These are phyloP conservation scores for Halophytophthora polymorphica DNA, from an alignment of 352 stramenopile species.

Conservation along the genomic window DNA sequence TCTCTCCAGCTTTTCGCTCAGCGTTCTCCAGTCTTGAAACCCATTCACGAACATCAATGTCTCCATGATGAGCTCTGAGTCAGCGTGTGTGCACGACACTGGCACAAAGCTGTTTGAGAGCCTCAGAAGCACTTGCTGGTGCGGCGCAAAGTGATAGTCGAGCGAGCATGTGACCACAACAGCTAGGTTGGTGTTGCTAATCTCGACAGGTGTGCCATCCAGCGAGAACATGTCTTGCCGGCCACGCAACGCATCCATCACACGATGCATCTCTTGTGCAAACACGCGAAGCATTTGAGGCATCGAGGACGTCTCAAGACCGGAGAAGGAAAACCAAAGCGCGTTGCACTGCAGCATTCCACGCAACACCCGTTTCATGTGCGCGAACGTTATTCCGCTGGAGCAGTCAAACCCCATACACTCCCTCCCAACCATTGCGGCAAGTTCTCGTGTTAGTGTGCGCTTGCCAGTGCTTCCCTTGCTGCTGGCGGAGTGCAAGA, in stretches of 20 bases:
- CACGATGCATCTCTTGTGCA: slow-evolving; percentile 39
- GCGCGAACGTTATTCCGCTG: slow-evolving; percentile 24
- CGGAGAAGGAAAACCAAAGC: slow-evolving; percentile 40
- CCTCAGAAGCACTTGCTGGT: slow-evolving; percentile 46
- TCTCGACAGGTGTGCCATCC: slow-evolving; percentile 31
- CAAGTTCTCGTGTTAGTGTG: slow-evolving; percentile 42
- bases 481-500: slow-evolving; percentile 32
- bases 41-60: slow-evolving; percentile 32
- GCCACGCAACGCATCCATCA: slow-evolving; percentile 41
- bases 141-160: slow-evolving; percentile 18
- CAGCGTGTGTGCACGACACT: slow-evolving; percentile 29
- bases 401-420: slow-evolving; percentile 38
- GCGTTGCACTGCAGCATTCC: slow-evolving; percentile 39
- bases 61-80: slow-evolving; percentile 32
- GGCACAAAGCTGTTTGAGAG: slow-evolving; percentile 44
- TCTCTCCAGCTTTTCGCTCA: slow-evolving; percentile 36
- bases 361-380: slow-evolving; percentile 38
- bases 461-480: slow-evolving; percentile 34
- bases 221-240: slow-evolving; percentile 29
- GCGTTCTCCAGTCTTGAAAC: slow-evolving; percentile 35
- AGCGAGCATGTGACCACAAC: slow-evolving; percentile 37
- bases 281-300: slow-evolving; percentile 31
- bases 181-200: slow-evolving; percentile 32
- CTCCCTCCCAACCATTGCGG: slow-evolving; percentile 41
- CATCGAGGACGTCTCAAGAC: slow-evolving; percentile 24